A percentile compares a stretch with the other conserved stretches of the same genome.
These are phyloP conservation scores for Benincasa hispida DNA, from an alignment of 306 rosid species.

Conservation along the genomic window DNA sequence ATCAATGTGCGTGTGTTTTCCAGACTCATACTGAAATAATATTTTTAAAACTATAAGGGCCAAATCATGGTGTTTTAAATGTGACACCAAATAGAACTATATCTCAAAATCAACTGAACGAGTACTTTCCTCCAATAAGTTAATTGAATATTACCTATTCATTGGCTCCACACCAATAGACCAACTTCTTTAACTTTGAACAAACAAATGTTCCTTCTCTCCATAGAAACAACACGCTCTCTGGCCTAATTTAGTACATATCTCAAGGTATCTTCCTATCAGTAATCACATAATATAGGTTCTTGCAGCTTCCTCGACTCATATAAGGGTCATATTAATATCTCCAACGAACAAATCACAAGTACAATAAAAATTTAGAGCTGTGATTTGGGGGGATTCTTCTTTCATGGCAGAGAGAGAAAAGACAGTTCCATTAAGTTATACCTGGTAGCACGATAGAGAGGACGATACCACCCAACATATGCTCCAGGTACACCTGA, in stretches of 20 bases:
- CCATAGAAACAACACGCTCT: not conserved
- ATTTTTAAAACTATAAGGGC: too few relatives aligned
- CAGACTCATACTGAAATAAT: too few relatives aligned
- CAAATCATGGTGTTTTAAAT: too few relatives aligned
- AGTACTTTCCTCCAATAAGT: not conserved
- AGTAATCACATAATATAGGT: not conserved
- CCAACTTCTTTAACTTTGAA: not conserved
- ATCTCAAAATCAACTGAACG: not conserved
- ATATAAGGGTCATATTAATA: not conserved
- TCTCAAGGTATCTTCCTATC: not conserved
- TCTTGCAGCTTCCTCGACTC: not conserved
- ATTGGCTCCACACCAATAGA: not conserved
- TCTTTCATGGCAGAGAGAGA: not conserved
- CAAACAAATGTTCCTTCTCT: not conserved
- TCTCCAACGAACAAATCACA: not conserved
- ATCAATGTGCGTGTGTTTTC: too few relatives aligned
- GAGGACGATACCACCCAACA: slow-evolving; percentile 94
- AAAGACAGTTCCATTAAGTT: not conserved
- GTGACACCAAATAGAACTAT: not conserved
- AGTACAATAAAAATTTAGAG: not conserved
- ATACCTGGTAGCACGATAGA: slow-evolving; percentile 92
- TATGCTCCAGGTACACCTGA: slow-evolving; percentile 65
- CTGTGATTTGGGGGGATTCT: not conserved
- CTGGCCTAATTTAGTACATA: not conserved
- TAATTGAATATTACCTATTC: not conserved